Percentiles rank a stretch among this genome's conserved stretches.
Conservation (phyloP, 306 rosid species). For the Spatholobus suberectus region DNA sequence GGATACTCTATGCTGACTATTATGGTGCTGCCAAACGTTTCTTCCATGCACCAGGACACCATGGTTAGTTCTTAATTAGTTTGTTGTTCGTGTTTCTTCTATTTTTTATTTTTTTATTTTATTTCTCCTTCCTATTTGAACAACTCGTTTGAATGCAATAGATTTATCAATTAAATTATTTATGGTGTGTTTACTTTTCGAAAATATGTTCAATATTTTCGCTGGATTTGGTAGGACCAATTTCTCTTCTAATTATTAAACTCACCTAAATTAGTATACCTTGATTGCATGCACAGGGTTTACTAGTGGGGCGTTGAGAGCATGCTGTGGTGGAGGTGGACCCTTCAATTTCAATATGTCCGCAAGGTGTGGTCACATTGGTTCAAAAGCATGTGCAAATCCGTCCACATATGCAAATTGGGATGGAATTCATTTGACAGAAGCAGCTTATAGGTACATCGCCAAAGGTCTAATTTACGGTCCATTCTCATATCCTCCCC, state of each 20-base stretch:
- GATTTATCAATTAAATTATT: neutral
- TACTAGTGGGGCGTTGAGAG: conserved; percentile 38
- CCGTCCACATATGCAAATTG: conserved; percentile 60
- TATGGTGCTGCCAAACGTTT: conserved; percentile 62
- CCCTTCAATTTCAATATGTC: conserved; percentile 67
- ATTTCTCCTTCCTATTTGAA: too few relatives aligned
- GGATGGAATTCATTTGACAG: conserved; percentile 70
- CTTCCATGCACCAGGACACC: conserved; percentile 51
- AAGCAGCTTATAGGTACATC: conserved; percentile 46
- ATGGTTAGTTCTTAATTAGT: conserved; percentile 50
- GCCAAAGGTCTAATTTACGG: conserved; percentile 55
- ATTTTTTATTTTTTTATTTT: too few relatives aligned
- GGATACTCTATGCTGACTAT: conserved; percentile 70
- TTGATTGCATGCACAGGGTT: conserved; percentile 50
- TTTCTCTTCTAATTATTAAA: neutral
- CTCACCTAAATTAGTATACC: neutral
- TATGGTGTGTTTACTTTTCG: neutral
- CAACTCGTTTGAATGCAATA: neutral
- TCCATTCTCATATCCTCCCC: conserved; percentile 55
- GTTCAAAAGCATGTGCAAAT: conserved; percentile 52
- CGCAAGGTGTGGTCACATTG: conserved; percentile 62
- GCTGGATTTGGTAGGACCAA: neutral
- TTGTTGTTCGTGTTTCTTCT: neutral
- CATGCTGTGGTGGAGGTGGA: conserved; percentile 86
- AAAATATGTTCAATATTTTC: neutral